These are phyloP conservation scores for Ceratobasidium sp. DNA, from an alignment of 1,284 basidiomycete species.

Conservation along the genomic window DNA sequence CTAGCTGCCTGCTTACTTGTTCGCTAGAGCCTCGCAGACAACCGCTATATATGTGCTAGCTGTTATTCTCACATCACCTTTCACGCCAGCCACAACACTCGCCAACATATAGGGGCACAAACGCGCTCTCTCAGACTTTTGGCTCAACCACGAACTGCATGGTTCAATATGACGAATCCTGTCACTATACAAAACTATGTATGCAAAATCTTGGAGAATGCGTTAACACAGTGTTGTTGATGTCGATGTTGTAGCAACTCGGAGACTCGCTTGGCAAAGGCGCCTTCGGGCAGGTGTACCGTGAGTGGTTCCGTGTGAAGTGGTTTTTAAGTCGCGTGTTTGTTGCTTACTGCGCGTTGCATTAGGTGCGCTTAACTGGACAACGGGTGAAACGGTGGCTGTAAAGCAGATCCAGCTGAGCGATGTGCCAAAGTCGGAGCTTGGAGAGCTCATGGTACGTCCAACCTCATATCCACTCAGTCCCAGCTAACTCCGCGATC, in stretches of 20 bases:
- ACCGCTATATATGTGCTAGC: slow-evolving; percentile 29
- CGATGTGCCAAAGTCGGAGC: slow-evolving; percentile 91
- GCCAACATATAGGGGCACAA: slow-evolving; percentile 19
- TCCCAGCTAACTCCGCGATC: neutral
- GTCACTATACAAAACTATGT: slow-evolving; percentile 44
- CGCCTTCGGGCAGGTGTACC: slow-evolving; percentile 94
- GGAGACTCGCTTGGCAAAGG: slow-evolving; percentile 95
- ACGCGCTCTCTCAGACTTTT: neutral
- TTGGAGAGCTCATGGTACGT: slow-evolving; percentile 96
- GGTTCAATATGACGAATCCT: slow-evolving; percentile 38
- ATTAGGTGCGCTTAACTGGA: slow-evolving; percentile 92
- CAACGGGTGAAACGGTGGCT: slow-evolving; percentile 94
- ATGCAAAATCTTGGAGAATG: slow-evolving; percentile 1
- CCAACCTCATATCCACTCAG: neutral
- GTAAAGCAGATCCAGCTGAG: slow-evolving; percentile 94
- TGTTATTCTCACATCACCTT: neutral
- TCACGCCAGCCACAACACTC: slow-evolving; percentile 3
- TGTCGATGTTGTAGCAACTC: slow-evolving; percentile 72
- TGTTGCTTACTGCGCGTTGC: neutral
- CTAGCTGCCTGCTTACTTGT: slow-evolving; percentile 3
- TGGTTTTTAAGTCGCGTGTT: slow-evolving; percentile 9
- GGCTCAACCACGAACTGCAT: slow-evolving; percentile 12
- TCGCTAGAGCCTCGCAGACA: slow-evolving; percentile 23
- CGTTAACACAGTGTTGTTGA: slow-evolving; percentile 7
- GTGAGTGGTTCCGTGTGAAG: slow-evolving; percentile 62